These are phyloP conservation scores for Casuarina cunninghamiana DNA, from an alignment of 306 rosid genomes.

Conservation along the genomic window DNA sequence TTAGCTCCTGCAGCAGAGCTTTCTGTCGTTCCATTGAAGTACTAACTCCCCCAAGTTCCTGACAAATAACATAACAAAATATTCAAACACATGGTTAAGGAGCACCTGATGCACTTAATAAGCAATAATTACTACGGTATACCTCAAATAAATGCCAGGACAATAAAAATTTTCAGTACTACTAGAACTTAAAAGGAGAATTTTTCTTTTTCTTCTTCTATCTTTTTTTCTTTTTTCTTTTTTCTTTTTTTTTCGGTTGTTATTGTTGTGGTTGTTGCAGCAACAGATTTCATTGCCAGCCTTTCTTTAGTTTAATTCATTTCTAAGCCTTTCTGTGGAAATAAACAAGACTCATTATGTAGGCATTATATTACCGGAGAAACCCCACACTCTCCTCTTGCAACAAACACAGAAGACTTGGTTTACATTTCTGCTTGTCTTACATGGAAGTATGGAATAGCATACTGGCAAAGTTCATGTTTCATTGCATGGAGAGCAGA, in stretches of 20 bases:
- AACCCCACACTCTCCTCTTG: not conserved
- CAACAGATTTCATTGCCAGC: not conserved
- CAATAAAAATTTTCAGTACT: not conserved
- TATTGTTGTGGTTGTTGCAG: too few relatives aligned
- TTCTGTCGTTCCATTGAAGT: constrained; percentile 87
- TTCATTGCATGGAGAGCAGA: not conserved
- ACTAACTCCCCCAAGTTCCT: constrained; percentile 97
- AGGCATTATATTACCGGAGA: not conserved
- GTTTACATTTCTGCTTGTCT: not conserved
- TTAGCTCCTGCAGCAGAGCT: constrained; percentile 65
- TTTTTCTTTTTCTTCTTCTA: not conserved
- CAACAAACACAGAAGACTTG: not conserved
- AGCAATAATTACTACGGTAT: not conserved
- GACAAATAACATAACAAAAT: constrained; percentile 25
- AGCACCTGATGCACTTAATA: constrained; percentile 8
- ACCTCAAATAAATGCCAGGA: not conserved
- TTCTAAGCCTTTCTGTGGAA: not conserved
- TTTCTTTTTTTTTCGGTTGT: too few relatives aligned
- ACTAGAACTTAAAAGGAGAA: not conserved
- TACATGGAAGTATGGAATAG: not conserved
- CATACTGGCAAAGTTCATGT: not conserved
- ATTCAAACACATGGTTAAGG: constrained; percentile 8
- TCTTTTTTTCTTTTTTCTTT: not conserved
- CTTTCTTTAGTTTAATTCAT: not conserved
- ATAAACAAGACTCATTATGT: not conserved